Conservation (phyloP, 768 basidiomycete genomes). For the Collybiopsis luxurians region DNA sequence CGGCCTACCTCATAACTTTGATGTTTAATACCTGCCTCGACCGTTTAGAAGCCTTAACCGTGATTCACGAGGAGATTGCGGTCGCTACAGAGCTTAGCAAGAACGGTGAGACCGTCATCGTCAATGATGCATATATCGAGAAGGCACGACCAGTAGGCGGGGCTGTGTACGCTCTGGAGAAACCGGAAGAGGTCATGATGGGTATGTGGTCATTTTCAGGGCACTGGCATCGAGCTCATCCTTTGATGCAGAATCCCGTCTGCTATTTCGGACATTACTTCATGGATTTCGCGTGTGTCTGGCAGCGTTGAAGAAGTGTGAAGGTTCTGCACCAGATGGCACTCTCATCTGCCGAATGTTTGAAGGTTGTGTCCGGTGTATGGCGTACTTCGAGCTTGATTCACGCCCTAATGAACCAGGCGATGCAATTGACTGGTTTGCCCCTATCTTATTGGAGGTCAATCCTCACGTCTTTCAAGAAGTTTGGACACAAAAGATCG, state of each 20-base stretch:
- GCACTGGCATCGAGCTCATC: background rate
- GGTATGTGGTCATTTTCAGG: conserved; percentile 43
- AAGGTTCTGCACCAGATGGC: conserved; percentile 78
- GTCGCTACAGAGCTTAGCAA: conserved; percentile 47
- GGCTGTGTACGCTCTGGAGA: conserved; percentile 75
- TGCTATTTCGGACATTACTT: conserved; percentile 83
- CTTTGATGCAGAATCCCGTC: conserved; percentile 67
- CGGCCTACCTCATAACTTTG: conserved; percentile 63
- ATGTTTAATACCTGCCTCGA: conserved; percentile 84
- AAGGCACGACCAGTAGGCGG: conserved; percentile 80
- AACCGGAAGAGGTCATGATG: conserved; percentile 75
- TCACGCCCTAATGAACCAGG: conserved; percentile 57
- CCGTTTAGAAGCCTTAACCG: conserved; percentile 78
- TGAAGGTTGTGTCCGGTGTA: conserved; percentile 78
- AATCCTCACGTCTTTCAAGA: conserved; percentile 94
- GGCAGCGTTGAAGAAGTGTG: conserved; percentile 72
- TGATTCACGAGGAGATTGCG: conserved; percentile 56
- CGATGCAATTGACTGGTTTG: conserved; percentile 86
- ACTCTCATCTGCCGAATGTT: conserved; percentile 87
- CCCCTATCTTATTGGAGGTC: conserved; percentile 72
- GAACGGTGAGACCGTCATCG: conserved; percentile 35
- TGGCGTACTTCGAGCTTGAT: conserved; percentile 73
- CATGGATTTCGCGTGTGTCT: conserved; percentile 86
- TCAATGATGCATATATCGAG: conserved; percentile 71
- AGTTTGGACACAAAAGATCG: conserved; percentile 92